Percentiles rank a stretch among this genome's conserved stretches.
phyloP scores from a whole-genome alignment of 306 rosid genomes.

The Sophora flavescens region DNA sequence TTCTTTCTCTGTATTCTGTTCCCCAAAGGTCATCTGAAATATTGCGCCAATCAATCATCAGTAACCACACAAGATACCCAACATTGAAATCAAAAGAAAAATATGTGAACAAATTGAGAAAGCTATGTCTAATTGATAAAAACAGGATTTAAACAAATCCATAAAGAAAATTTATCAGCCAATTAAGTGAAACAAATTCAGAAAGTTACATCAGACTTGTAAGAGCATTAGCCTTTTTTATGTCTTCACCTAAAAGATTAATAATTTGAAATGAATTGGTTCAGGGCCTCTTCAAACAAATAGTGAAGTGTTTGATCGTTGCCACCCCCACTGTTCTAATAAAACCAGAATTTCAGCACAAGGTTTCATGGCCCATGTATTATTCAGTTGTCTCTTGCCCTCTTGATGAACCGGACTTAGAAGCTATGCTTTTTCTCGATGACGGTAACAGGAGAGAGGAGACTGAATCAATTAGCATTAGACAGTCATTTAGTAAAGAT shows the following conservation, averaged over 20 bases:
- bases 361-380: not conserved
- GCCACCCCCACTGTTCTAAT: not conserved
- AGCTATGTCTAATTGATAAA: not conserved
- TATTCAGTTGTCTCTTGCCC: no score
- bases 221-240: not conserved
- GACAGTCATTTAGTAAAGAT: no score
- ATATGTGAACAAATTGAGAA: not conserved
- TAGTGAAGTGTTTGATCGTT: not conserved
- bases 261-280: not conserved
- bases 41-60: slow-evolving; percentile 25
- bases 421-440: no score
- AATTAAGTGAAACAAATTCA: not conserved
- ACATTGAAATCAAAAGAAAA: not conserved
- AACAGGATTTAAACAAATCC: not conserved
- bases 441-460: no score
- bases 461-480: no score
- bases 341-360: not conserved
- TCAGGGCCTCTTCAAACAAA: not conserved
- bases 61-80: not conserved
- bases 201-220: not conserved
- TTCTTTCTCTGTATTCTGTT: slow-evolving; percentile 89
- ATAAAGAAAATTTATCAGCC: not conserved
- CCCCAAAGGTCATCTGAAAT: slow-evolving; percentile 89
- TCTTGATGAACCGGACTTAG: no score
- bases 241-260: not conserved